phyloP scores from a whole-genome alignment of 352 stramenopile genomes.

The Globisporangium radiosum region DNA sequence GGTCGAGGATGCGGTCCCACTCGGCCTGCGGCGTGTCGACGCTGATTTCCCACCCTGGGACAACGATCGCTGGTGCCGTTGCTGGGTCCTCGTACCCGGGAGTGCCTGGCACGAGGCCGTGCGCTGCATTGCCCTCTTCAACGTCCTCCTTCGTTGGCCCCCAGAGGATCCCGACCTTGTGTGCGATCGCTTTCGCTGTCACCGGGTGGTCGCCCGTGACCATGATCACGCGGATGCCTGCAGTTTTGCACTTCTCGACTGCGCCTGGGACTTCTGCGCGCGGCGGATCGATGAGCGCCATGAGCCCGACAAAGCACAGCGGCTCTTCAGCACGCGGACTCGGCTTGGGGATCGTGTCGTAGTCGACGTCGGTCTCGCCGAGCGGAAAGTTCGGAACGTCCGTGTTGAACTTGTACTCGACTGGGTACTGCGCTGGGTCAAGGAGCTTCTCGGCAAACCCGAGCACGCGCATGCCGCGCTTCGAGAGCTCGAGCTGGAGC shows the following conservation, averaged over 20 bases:
- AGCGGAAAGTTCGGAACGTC: slow-evolving; percentile 25
- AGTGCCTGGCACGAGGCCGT: slow-evolving; percentile 47
- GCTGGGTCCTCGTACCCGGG: slow-evolving; percentile 67
- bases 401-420: slow-evolving; percentile 65
- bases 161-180: slow-evolving; percentile 92
- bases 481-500: slow-evolving; percentile 43
- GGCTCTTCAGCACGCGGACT: slow-evolving; percentile 60
- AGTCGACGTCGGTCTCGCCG: slow-evolving; percentile 39
- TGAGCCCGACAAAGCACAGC: slow-evolving; percentile 92
- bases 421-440: slow-evolving; percentile 27
- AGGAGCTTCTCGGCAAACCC: slow-evolving; percentile 53
- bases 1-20: slow-evolving; percentile 82
- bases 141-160: slow-evolving; percentile 80
- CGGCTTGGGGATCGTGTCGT: slow-evolving; percentile 39
- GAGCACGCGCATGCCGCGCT: slow-evolving; percentile 59
- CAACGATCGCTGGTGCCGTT: slow-evolving; percentile 76
- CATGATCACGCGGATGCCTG: slow-evolving; percentile 93
- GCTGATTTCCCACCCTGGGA: slow-evolving; percentile 79
- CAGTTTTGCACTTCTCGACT: slow-evolving; percentile 89
- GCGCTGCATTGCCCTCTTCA: slow-evolving; percentile 63
- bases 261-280: slow-evolving; percentile 83
- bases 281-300: slow-evolving; percentile 94
- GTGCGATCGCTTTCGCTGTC: slow-evolving; percentile 91
- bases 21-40: slow-evolving; percentile 68
- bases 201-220: slow-evolving; percentile 92